Conservation (phyloP, 805 yeast species). For the Torulaspora franciscae region DNA sequence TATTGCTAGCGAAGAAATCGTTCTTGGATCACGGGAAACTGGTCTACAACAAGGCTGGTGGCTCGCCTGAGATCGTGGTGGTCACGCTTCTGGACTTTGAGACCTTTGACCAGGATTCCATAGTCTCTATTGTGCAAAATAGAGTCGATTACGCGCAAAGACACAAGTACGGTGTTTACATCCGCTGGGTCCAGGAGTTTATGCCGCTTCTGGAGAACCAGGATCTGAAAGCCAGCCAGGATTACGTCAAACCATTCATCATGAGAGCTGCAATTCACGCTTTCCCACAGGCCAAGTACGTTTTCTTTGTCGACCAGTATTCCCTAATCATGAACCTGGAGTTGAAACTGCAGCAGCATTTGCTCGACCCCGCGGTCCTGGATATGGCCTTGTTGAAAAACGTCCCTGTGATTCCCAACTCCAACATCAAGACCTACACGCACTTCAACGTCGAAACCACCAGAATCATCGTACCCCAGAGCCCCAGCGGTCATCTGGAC, state of each 20-base stretch:
- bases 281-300: slow-evolving; percentile 84
- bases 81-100: slow-evolving; percentile 80
- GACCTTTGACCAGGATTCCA: slow-evolving; percentile 51
- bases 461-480: slow-evolving; percentile 64
- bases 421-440: slow-evolving; percentile 50
- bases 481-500: slow-evolving; percentile 51
- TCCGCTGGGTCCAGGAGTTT: slow-evolving; percentile 83
- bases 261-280: slow-evolving; percentile 89
- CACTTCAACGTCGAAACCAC: slow-evolving; percentile 51
- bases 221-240: slow-evolving; percentile 31
- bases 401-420: slow-evolving; percentile 52
- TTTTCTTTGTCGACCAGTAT: slow-evolving; percentile 82
- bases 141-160: slow-evolving; percentile 82
- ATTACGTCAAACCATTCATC: slow-evolving; percentile 27
- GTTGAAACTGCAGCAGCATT: slow-evolving; percentile 53
- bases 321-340: slow-evolving; percentile 70
- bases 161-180: slow-evolving; percentile 76
- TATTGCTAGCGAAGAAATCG: slow-evolving; percentile 45
- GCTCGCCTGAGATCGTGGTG: slow-evolving; percentile 58
- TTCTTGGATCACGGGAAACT: slow-evolving; percentile 65
- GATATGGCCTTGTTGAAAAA: slow-evolving; percentile 61
- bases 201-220: slow-evolving; percentile 51
- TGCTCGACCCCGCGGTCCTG: slow-evolving; percentile 57
- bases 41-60: slow-evolving; percentile 34
- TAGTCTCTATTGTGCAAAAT: slow-evolving; percentile 72